Evolutionary conservation across 805 yeast genomes (phyloP), one percentile per base, ranked within the genome.

Genomic region (Maudiozyma serrabonitensis): DNA sequence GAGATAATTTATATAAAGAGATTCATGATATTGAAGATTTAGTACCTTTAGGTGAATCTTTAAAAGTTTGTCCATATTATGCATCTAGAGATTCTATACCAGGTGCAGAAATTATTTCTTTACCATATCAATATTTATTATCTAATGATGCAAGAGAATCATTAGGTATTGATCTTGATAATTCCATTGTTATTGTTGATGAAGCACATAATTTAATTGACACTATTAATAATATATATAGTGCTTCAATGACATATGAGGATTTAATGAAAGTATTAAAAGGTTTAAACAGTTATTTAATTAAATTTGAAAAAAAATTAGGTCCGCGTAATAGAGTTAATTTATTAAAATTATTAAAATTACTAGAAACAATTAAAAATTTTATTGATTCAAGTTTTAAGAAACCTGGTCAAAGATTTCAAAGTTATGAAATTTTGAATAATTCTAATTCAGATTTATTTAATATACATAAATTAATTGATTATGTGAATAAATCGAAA

Each of bases 141-240:
- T 68, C 87, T 0, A 85, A 82, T 52, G 73, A 73, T 12, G 70
- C 93, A 0, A 71, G 96, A 56, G 73, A 73, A 5, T 70, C 80
- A 0, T 60, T 89, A 41, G 77, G 78, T 1, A 60, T 90, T 6
- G 73, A 81, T 40, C 58, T 90, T 9, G 74, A 75, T 47, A 76
- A 79, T 49, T 74, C 90, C 0, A 75, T 90, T 2, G 79, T 91
- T 0, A 76, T 91, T 5, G 81, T 90, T 26, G 98, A 90, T 63
- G 98, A 90, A 62, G 97, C 97, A 0, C 98, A 90, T 61, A 90
- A 90, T 61, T 68, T 90, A 41, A 61, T 88, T 28, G 96, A 89
- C 56, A 81, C 90, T 0, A 78, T 90, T 2, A 76, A 82, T 1
- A 68, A 84, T 2, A 69, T 91, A 53, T 76, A 84, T 58, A 87